Evolutionary conservation across 2,329 filamentous ascomycete species (phyloP), one percentile per base, ranked within the genome.

Genomic region (Monosporascus sp.): DNA sequence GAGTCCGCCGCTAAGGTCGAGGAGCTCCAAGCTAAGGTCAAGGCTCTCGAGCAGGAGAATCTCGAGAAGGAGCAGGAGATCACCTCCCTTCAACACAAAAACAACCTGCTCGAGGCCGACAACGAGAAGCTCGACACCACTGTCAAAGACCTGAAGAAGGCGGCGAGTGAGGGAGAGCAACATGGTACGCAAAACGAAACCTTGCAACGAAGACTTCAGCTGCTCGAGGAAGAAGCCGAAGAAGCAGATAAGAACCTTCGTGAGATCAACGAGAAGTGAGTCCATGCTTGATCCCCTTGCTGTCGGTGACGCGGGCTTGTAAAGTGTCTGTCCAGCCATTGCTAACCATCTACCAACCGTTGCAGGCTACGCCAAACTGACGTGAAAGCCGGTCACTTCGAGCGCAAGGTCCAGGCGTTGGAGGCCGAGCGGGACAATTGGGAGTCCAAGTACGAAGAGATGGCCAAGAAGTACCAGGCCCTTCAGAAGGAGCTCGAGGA

Each of bases 191-290:
- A 96, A 76, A 94, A 93, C 75, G 94, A 99, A 79, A 83, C 87
- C 65, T 82, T 99, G 63, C 88, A 90, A 79, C 84, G 94, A 76
- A 90, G 90, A 78, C 81, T 97, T 70, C 90, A 97, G 79, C 81
- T 99, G 63, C 86, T 99, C 64, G 94, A 99, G 80, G 93, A 97
- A 77, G 94, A 99, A 80, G 91, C 91, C 64, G 94, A 99, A 78
- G 85, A 93, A 72, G 90, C 91, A 64, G 94, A 97, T 76, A 94
- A 92, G 86, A 95, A 90, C 61, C 82, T 97, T 70, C 88, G 93
- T 71, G 94, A 97, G 79, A 88, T 91, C 69, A 97, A 96, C 76
- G 94, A 99, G 79, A 97, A 97, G 94, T 99, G 86, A 69, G 89
- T 78, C 43, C 49, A 38, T 51, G 24, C 49, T 54, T 50, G 45